Evolutionary conservation across 2,329 filamentous ascomycete species (phyloP).

Genomic region (Epichloe coenophiala): DNA sequence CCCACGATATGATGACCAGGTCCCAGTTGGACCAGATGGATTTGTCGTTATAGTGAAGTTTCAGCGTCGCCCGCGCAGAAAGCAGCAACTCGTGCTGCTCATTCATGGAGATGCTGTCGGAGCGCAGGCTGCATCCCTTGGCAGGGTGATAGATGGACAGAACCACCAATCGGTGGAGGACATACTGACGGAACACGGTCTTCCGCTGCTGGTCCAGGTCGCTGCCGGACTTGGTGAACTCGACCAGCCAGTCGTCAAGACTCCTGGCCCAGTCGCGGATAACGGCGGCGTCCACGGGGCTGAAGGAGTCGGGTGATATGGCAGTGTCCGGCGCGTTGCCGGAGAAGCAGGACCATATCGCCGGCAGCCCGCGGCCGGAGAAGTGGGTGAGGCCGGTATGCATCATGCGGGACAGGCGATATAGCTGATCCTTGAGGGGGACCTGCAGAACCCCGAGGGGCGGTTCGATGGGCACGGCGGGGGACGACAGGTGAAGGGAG

Average conservation of each 20-base stretch:
- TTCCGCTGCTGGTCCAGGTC: conserved; percentile 21
- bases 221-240: conserved; percentile 19
- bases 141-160: conserved; percentile 30
- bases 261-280: conserved; percentile 29
- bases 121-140: conserved; percentile 22
- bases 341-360: conserved; percentile 29
- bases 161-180: conserved; percentile 26
- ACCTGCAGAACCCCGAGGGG: conserved; percentile 23
- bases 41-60: conserved; percentile 25
- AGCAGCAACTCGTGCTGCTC: conserved; percentile 28
- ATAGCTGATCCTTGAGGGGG: conserved; percentile 25
- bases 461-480: conserved; percentile 25
- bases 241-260: conserved; percentile 27
- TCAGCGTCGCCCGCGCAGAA: conserved; percentile 26
- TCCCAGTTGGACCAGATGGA: conserved; percentile 32
- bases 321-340: conserved; percentile 9
- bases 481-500: conserved; percentile 26
- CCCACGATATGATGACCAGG: conserved; percentile 30
- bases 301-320: conserved; percentile 18
- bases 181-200: conserved; percentile 27
- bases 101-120: conserved; percentile 22
- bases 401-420: conserved; percentile 30
- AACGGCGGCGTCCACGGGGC: conserved; percentile 24
- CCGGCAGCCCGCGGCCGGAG: conserved; percentile 26
- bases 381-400: conserved; percentile 28